Evolutionary conservation across 257 asterid genomes (phyloP), one percentile per base, ranked within the genome.

Genomic region (Nicotiana obtusifolia): DNA sequence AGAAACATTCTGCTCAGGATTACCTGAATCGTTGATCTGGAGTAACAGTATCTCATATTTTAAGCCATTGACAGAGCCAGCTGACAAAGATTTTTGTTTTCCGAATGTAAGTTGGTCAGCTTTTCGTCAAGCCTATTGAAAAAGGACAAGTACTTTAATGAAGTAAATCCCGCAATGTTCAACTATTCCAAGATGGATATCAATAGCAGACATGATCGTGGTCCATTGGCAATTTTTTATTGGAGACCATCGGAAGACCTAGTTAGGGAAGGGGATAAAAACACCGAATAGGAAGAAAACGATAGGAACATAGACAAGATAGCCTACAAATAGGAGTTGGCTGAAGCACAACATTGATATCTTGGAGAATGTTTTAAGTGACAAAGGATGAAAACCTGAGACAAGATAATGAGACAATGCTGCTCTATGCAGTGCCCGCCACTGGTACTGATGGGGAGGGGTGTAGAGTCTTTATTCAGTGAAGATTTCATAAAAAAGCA

Each of bases 11-110:
- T 65, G 0, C 44, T 77, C 28, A 33, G 52, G 83, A 76, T 83
- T 85, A 96, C 99, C 97, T 93, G 97, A 89, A 96, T 86, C 76
- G 86, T 90, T 85, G 97, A 91, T 86, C 97, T 96, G 64, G 98
- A 93, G 87, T 91, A 95, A 90, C 75, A 90, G 86, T 90, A 89
- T 75, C 84, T 90, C 80, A 85, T 87, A 59, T 86, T 92, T 89
- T 93, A 95, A 35, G 95, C 97, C 94, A 93, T 87, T 77, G 97
- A 84, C 62, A 95, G 90, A 83, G 97, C 97, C 90, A 92, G 97
- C 92, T 95, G 99, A 79, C 49, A 9, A 9, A 2, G 49, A 41
- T 41, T 41, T 41, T 92, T 93, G 81, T 95, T 95, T 89, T 92
- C 99, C 17, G 93, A 92, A 86, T 95, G 98, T 86, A 91, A 68